phyloP scores from a whole-genome alignment of 2,329 filamentous ascomycete genomes.

The Huntiella decipiens region DNA sequence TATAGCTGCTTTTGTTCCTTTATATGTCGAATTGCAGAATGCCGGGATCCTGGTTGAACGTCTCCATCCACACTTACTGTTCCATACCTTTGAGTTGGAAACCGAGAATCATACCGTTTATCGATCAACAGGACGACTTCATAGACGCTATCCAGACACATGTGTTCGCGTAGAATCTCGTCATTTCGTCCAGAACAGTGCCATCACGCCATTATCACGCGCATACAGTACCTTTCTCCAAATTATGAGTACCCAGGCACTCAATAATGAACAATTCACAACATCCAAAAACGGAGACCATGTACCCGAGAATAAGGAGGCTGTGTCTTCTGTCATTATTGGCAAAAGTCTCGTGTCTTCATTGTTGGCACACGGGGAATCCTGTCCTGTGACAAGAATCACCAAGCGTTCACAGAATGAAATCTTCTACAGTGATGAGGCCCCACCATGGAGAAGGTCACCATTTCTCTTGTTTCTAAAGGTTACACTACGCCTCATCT shows the following conservation, averaged over 20 bases:
- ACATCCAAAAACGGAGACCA: slow-evolving; percentile 20
- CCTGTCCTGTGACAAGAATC: slow-evolving; percentile 17
- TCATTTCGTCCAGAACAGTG: no score
- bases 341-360: slow-evolving; percentile 28
- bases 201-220: no score
- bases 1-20: no score
- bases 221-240: slow-evolving; percentile 12
- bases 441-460: slow-evolving; percentile 30
- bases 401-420: slow-evolving; percentile 36
- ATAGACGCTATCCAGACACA: no score
- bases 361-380: slow-evolving; percentile 20
- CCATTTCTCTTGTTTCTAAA: slow-evolving; percentile 36
- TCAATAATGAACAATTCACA: slow-evolving; percentile 11
- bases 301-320: slow-evolving; percentile 28
- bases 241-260: slow-evolving; percentile 16
- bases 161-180: no score
- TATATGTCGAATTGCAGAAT: no score
- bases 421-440: slow-evolving; percentile 22
- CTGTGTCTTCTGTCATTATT: slow-evolving; percentile 28
- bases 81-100: no score
- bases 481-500: slow-evolving; percentile 26
- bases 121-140: no score
- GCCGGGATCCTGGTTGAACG: no score
- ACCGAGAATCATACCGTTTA: no score
- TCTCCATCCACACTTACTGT: no score